These are phyloP conservation scores for Artemisia annua DNA, from an alignment of 129 eudicot species.

Conservation along the genomic window DNA sequence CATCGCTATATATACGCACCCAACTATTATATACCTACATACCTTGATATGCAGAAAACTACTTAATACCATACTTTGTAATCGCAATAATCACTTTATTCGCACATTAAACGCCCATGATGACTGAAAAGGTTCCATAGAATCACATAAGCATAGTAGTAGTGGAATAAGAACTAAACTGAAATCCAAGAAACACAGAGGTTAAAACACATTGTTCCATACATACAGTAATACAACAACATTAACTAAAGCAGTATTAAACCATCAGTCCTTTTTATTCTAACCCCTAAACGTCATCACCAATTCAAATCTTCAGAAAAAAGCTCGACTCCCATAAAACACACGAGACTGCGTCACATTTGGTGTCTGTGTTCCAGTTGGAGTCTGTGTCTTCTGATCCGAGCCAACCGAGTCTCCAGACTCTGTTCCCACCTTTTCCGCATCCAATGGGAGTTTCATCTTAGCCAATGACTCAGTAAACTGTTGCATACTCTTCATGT, in stretches of 20 bases:
- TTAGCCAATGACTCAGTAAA: conserved; percentile 96
- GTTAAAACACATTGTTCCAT: conserved; percentile 30
- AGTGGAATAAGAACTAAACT: conserved; percentile 18
- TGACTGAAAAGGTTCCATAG: not conserved
- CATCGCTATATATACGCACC: not conserved
- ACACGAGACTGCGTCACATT: conserved; percentile 86
- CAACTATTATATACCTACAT: not conserved
- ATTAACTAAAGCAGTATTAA: conserved; percentile 32
- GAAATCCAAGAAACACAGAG: conserved; percentile 12
- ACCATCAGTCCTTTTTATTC: conserved; percentile 22
- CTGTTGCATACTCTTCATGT: conserved; percentile 99
- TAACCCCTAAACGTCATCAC: conserved; percentile 32
- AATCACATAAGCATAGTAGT: not conserved
- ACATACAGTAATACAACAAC: conserved; percentile 22
- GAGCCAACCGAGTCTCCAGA: conserved; percentile 68
- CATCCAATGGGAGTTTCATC: conserved; percentile 95
- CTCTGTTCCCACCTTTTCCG: conserved; percentile 58
- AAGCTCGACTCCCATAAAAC: conserved; percentile 96
- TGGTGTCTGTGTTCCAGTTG: conserved; percentile 55
- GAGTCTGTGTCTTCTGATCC: conserved; percentile 53
- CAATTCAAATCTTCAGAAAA: conserved; percentile 55
- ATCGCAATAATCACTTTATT: too few species aligned
- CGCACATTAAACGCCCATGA: too few species aligned
- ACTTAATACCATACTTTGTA: too few species aligned
- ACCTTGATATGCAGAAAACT: too few species aligned